Evolutionary conservation across 331 rosid genomes (phyloP).

Genomic region (Telfairia occidentalis): DNA sequence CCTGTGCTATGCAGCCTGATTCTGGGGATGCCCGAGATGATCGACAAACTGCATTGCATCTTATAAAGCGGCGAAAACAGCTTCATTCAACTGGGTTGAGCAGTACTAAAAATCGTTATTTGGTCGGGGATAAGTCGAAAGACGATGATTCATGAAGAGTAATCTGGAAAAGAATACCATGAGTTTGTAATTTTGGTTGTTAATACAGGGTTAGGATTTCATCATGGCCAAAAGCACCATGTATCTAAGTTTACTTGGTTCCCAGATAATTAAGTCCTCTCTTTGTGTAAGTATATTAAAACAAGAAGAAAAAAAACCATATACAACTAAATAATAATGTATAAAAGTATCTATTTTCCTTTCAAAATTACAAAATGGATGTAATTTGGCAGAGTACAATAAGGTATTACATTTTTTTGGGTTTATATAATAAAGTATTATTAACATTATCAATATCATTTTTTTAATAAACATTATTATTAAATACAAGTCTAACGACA

Average conservation of each 20-base stretch:
- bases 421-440: no score
- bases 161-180: background rate
- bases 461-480: no score
- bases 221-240: background rate
- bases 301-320: background rate
- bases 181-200: background rate
- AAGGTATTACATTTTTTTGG: no score
- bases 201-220: background rate
- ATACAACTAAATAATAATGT: background rate
- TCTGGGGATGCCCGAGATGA: slow-evolving; percentile 54
- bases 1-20: slow-evolving; percentile 53
- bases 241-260: background rate
- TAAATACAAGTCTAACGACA: no score
- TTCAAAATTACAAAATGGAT: background rate
- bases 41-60: slow-evolving; percentile 47
- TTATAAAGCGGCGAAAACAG: slow-evolving; percentile 64
- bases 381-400: no score
- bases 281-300: background rate
- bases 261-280: background rate
- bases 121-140: slow-evolving; percentile 44
- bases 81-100: slow-evolving; percentile 49
- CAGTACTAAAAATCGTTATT: slow-evolving; percentile 37
- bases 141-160: slow-evolving; percentile 18
- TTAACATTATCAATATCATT: no score
- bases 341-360: background rate